These are phyloP conservation scores for Westerdykella ornata DNA, from an alignment of 2,329 filamentous ascomycete genomes.

Conservation along the genomic window DNA sequence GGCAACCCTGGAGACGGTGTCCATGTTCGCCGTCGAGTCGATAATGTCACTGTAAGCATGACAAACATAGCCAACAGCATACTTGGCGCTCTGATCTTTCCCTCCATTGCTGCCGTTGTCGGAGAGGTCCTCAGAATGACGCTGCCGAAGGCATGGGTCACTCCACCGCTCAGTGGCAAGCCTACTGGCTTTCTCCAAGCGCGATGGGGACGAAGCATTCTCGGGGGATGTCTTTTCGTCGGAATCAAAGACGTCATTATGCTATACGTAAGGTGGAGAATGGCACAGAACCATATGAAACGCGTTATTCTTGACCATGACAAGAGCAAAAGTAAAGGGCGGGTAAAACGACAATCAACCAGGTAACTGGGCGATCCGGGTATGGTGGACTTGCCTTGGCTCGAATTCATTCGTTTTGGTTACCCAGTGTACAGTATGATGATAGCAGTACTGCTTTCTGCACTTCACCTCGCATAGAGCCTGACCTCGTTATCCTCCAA, in stretches of 20 bases:
- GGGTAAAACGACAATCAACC: no score
- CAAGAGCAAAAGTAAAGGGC: conserved; percentile 12
- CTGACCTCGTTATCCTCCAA: no score
- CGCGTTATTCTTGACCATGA: conserved; percentile 42
- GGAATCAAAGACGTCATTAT: conserved; percentile 66
- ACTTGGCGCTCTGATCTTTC: conserved; percentile 69
- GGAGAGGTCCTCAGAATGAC: conserved; percentile 65
- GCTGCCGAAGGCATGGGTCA: conserved; percentile 60
- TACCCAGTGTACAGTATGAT: no score
- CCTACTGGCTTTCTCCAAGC: conserved; percentile 67
- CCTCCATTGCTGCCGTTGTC: conserved; percentile 69
- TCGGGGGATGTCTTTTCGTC: conserved; percentile 83
- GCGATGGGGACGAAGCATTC: conserved; percentile 80
- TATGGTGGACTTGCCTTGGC: no score
- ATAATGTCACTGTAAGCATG: conserved; percentile 49
- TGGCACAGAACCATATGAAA: conserved; percentile 44
- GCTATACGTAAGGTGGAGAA: conserved; percentile 51
- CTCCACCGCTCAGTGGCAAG: conserved; percentile 41
- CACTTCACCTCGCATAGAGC: no score
- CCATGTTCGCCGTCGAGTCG: conserved; percentile 36
- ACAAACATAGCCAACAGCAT: conserved; percentile 53
- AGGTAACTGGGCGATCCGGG: no score
- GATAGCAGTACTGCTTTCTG: no score
- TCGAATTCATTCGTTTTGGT: no score
- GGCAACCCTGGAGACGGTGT: conserved; percentile 1